These are phyloP conservation scores for Rhizomucor miehei DNA, from an alignment of 371 early-diverging fungal species.

Conservation along the genomic window DNA sequence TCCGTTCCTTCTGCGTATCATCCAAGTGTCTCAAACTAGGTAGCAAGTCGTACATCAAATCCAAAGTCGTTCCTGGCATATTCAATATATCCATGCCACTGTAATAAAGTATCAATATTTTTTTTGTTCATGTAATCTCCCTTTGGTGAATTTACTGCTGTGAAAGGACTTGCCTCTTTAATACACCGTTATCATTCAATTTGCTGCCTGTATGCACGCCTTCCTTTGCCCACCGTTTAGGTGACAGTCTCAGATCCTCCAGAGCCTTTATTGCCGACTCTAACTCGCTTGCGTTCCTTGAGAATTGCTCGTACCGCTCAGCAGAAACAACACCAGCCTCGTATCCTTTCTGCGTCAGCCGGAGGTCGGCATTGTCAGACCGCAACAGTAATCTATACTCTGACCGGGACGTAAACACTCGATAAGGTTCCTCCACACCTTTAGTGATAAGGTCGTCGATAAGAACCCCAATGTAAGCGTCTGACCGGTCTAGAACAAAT, in stretches of 20 bases:
- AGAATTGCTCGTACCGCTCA: constrained; percentile 46
- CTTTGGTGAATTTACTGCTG: no score
- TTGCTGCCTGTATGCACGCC: constrained; percentile 29
- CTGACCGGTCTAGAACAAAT: constrained; percentile 72
- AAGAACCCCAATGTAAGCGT: constrained; percentile 85
- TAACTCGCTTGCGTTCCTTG: constrained; percentile 31
- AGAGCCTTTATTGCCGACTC: constrained; percentile 36
- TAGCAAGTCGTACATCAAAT: constrained; percentile 40
- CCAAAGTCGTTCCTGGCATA: constrained; percentile 43
- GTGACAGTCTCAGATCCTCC: constrained; percentile 40
- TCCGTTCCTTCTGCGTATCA: constrained; percentile 37
- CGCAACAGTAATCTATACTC: constrained; percentile 78
- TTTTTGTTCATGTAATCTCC: neutral
- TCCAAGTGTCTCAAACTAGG: constrained; percentile 49
- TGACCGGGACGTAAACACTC: constrained; percentile 83
- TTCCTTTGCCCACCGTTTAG: constrained; percentile 50
- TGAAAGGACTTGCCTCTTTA: constrained; percentile 45
- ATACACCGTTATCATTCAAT: constrained; percentile 49
- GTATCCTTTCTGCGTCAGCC: constrained; percentile 66
- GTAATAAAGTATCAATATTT: neutral
- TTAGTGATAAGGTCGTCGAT: constrained; percentile 84
- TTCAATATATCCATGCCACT: constrained; percentile 58
- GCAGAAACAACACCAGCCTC: constrained; percentile 51
- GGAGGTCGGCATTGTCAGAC: constrained; percentile 80
- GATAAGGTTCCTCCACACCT: constrained; percentile 85